Percentiles rank a stretch among this genome's conserved stretches.
These are phyloP conservation scores for Scheffersomyces stipitis DNA, from an alignment of 805 yeast genomes.

Conservation along the genomic window DNA sequence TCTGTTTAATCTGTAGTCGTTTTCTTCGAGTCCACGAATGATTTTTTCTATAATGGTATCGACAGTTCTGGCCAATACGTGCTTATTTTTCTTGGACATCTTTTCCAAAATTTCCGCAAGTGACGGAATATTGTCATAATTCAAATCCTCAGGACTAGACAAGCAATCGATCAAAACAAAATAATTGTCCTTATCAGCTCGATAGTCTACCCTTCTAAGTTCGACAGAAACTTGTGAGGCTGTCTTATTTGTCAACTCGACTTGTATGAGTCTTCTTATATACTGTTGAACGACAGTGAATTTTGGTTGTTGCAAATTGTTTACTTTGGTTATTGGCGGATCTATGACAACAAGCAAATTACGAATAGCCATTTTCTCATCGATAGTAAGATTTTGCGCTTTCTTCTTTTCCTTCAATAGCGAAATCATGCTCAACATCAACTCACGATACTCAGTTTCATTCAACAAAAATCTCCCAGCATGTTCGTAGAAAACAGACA, in stretches of 20 bases:
- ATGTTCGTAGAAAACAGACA: constrained; percentile 69
- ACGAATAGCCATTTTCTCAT: constrained; percentile 58
- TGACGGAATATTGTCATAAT: constrained; percentile 51
- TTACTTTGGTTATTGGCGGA: constrained; percentile 49
- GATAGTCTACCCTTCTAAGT: constrained; percentile 48
- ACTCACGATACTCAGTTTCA: constrained; percentile 52
- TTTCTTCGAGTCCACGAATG: constrained; percentile 62
- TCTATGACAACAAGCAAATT: constrained; percentile 53
- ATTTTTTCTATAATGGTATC: constrained; percentile 69
- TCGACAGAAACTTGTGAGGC: constrained; percentile 17
- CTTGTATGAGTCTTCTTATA: constrained; percentile 49
- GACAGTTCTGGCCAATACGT: constrained; percentile 46
- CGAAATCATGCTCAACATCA: constrained; percentile 64
- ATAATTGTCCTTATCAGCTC: constrained; percentile 36
- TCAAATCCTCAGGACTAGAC: constrained; percentile 59
- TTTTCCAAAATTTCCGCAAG: constrained; percentile 48
- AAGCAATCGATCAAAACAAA: constrained; percentile 41
- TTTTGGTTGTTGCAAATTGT: constrained; percentile 25
- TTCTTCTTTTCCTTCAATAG: constrained; percentile 51
- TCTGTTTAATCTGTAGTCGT: constrained; percentile 60
- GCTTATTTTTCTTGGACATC: constrained; percentile 30
- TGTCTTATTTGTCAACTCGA: constrained; percentile 45
- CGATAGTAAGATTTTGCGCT: constrained; percentile 49
- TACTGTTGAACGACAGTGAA: constrained; percentile 16
- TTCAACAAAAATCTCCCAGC: constrained; percentile 66